phyloP scores from a whole-genome alignment of 2,329 filamentous ascomycete genomes.

The Colletotrichum eleusines region DNA sequence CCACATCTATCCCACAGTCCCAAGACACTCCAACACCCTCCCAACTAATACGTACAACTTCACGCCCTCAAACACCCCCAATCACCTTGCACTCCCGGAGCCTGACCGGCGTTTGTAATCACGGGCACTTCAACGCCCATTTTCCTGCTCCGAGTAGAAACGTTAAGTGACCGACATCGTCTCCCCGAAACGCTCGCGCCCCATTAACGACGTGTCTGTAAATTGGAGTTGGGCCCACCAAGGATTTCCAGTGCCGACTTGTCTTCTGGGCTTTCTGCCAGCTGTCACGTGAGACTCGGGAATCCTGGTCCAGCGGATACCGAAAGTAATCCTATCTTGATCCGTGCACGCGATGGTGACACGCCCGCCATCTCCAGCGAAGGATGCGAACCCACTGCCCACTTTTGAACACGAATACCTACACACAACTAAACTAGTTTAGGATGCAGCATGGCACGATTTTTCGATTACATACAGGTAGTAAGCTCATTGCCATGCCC shows the following conservation, averaged over 20 bases:
- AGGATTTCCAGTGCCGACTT: slow-evolving; percentile 29
- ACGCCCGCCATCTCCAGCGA: neutral
- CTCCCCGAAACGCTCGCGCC: slow-evolving; percentile 14
- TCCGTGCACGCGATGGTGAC: slow-evolving; percentile 7
- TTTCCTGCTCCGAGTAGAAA: neutral
- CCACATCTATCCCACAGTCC: neutral
- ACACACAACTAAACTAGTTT: too few relatives aligned
- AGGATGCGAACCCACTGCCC: slow-evolving; percentile 24
- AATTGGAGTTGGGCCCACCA: slow-evolving; percentile 1
- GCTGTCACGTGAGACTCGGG: neutral
- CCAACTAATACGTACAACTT: slow-evolving; percentile 3
- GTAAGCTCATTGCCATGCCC: neutral
- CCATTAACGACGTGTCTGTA: slow-evolving; percentile 8
- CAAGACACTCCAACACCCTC: slow-evolving; percentile 16
- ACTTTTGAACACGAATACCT: slow-evolving; percentile 1
- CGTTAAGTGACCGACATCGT: neutral
- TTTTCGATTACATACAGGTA: too few relatives aligned
- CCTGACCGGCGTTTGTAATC: neutral
- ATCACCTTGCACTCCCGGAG: neutral
- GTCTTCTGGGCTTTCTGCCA: slow-evolving; percentile 25
- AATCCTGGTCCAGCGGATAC: neutral
- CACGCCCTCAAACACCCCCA: neutral
- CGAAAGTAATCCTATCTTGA: neutral
- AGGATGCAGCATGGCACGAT: slow-evolving; percentile 21
- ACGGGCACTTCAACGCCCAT: neutral